phyloP scores from a whole-genome alignment of 2,329 filamentous ascomycete genomes.

The Fonsecaea multimorphosa region DNA sequence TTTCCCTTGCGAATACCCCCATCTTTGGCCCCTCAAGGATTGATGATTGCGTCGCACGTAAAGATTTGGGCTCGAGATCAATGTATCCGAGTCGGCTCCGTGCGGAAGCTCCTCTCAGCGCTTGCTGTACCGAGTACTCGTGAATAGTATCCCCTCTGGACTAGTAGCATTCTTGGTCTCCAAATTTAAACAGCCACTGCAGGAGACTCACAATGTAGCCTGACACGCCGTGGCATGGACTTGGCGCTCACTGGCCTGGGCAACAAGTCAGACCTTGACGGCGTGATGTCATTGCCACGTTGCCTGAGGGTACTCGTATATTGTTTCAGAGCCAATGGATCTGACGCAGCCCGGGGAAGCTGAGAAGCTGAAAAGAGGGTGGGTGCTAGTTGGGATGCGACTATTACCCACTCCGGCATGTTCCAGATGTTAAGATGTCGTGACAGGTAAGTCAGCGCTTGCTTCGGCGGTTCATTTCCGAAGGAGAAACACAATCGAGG shows the following conservation, averaged over 20 bases:
- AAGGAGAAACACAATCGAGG: background rate
- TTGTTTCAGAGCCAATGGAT: no score
- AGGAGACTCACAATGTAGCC: background rate
- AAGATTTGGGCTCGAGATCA: no score
- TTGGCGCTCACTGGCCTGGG: background rate
- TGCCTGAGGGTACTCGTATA: no score
- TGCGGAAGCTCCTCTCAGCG: background rate
- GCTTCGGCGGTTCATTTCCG: background rate
- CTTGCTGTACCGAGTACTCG: background rate
- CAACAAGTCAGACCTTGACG: background rate
- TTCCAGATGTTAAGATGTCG: background rate
- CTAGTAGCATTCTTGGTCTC: background rate
- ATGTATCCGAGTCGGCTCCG: background rate
- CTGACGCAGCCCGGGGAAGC: background rate
- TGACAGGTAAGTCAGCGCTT: background rate
- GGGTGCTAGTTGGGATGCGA: background rate
- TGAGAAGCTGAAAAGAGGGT: background rate
- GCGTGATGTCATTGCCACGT: conserved; percentile 17
- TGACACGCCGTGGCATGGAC: background rate
- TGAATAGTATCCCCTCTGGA: background rate
- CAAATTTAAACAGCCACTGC: background rate
- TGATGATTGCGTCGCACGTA: background rate
- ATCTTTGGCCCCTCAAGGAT: background rate
- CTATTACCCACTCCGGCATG: conserved; percentile 1
- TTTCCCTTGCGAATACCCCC: background rate